These are phyloP conservation scores for Talaromyces sp. DNA, from an alignment of 2,329 filamentous ascomycete genomes.

Conservation along the genomic window DNA sequence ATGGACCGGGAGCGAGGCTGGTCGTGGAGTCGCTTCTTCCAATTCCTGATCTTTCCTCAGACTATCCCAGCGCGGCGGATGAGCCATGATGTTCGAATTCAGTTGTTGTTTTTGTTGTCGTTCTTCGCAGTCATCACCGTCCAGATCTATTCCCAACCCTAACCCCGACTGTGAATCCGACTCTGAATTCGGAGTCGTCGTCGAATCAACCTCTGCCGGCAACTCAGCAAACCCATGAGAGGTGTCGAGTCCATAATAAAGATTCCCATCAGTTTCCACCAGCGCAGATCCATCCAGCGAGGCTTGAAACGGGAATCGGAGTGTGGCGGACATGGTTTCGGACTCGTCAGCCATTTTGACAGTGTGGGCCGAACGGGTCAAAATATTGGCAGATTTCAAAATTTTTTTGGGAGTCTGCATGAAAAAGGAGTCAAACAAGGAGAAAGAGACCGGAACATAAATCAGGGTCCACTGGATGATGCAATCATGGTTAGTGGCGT, in stretches of 20 bases:
- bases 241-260: conserved; percentile 6
- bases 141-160: not conserved
- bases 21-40: not conserved
- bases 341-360: conserved; percentile 12
- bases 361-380: too few relatives aligned
- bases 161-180: not conserved
- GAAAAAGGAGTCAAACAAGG: not conserved
- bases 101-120: not conserved
- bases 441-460: not conserved
- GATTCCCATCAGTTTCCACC: not conserved
- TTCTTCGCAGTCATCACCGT: not conserved
- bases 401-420: too few relatives aligned
- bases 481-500: not conserved
- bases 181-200: not conserved
- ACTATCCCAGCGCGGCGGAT: conserved; percentile 3
- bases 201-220: not conserved
- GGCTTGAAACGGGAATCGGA: conserved; percentile 13
- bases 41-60: not conserved
- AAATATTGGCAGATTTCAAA: not conserved
- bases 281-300: conserved; percentile 2
- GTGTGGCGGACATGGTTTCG: conserved; percentile 13
- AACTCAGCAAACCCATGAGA: not conserved
- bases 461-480: not conserved
- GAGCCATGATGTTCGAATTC: not conserved
- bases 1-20: conserved; percentile 2